Conservation (phyloP, 768 basidiomycete species). For the Solioccasus polychromus region DNA sequence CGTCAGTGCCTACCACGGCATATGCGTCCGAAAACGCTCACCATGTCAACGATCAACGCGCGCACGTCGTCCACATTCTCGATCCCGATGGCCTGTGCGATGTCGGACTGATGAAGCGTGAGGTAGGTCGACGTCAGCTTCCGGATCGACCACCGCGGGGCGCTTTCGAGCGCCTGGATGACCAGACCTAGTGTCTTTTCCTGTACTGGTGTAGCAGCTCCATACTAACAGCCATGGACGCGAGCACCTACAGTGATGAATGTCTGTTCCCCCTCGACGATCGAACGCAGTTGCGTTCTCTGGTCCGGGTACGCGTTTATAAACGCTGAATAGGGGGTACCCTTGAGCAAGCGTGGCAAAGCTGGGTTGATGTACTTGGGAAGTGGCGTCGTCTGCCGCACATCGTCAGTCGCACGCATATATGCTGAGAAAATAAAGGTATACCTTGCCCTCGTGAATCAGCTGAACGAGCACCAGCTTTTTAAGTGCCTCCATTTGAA, state of each 20-base stretch:
- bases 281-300: conserved; percentile 39
- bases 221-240: too few relatives aligned
- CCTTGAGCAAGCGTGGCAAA: conserved; percentile 61
- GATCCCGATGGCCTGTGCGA: conserved; percentile 47
- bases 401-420: background rate
- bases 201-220: too few relatives aligned
- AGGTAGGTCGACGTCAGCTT: conserved; percentile 82
- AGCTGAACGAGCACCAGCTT: conserved; percentile 78
- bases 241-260: conserved; percentile 49
- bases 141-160: conserved; percentile 75
- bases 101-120: conserved; percentile 70
- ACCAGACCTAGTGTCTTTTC: conserved; percentile 76
- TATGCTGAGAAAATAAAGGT: background rate
- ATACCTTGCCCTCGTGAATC: conserved; percentile 72
- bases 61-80: conserved; percentile 54
- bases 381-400: conserved; percentile 35
- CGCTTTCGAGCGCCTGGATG: conserved; percentile 60
- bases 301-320: conserved; percentile 65
- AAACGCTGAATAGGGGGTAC: conserved; percentile 61
- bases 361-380: conserved; percentile 73
- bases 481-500: conserved; percentile 87
- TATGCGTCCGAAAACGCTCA: conserved; percentile 27
- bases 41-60: conserved; percentile 70
- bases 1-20: background rate
- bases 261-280: conserved; percentile 52